Percentiles rank a stretch among this genome's conserved stretches.
phyloP scores from a whole-genome alignment of 352 stramenopile genomes.

The Pilasporangium apinafurcum region DNA sequence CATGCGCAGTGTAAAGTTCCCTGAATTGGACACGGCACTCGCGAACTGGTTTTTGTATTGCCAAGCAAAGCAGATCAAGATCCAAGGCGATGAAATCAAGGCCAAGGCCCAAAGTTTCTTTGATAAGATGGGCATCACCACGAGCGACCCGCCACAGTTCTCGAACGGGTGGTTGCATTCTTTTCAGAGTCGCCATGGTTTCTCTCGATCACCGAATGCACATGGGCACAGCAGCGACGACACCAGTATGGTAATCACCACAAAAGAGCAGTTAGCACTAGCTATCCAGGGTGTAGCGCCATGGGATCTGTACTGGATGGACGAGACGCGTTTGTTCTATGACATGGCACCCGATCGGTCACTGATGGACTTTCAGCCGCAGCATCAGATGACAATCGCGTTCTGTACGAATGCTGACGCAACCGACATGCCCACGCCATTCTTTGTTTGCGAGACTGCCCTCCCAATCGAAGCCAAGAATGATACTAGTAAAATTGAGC shows the following conservation, averaged over 20 bases:
- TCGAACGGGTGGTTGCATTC: constrained; percentile 87
- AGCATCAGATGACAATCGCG: constrained; percentile 45
- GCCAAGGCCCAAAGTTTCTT: constrained; percentile 66
- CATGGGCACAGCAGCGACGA: constrained; percentile 4
- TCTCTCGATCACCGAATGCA: constrained; percentile 28
- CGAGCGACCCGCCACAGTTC: constrained; percentile 54
- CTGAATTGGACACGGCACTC: constrained; percentile 69
- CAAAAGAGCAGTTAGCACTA: constrained; percentile 30
- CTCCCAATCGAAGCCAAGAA: constrained; percentile 15
- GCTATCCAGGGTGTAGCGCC: constrained; percentile 36
- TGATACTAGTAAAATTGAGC: neutral
- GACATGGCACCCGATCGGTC: constrained; percentile 25
- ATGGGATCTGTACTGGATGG: constrained; percentile 70
- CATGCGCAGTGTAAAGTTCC: constrained; percentile 69
- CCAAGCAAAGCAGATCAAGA: constrained; percentile 41
- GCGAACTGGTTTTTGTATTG: constrained; percentile 79
- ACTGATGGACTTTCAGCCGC: constrained; percentile 4
- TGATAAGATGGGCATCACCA: constrained; percentile 45
- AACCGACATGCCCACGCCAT: constrained; percentile 62
- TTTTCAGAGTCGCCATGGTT: constrained; percentile 71
- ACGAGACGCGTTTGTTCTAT: constrained; percentile 61
- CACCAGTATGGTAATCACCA: constrained; percentile 38
- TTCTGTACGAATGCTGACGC: constrained; percentile 63
- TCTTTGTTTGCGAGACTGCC: constrained; percentile 57
- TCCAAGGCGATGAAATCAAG: constrained; percentile 72